Evolutionary conservation across 345 rosid species (phyloP).

Genomic region (Stellera chamaejasme): DNA sequence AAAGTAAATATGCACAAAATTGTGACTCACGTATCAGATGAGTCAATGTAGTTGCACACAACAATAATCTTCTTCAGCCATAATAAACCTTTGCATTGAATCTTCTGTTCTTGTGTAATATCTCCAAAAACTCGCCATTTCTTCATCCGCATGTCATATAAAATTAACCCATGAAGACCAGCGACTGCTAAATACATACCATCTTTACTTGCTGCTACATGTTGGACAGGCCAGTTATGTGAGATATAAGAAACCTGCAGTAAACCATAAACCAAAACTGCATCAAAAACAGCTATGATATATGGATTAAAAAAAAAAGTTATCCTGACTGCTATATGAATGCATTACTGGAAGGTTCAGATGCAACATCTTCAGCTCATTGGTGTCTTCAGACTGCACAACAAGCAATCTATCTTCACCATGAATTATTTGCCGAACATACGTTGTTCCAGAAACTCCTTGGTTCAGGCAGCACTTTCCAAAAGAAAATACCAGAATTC

Average conservation of each 20-base stretch:
- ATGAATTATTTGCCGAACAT: conserved; percentile 85
- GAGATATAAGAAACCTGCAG: conserved; percentile 78
- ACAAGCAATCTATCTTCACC: conserved; percentile 95
- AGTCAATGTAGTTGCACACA: conserved; percentile 77
- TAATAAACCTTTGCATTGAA: conserved; percentile 87
- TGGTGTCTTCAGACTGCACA: conserved; percentile 94
- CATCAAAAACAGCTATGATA: conserved; percentile 20
- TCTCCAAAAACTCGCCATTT: conserved; percentile 97
- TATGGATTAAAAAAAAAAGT: conserved; percentile 11
- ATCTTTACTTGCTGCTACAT: conserved; percentile 96
- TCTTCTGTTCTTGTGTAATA: conserved; percentile 89
- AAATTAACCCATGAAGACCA: conserved; percentile 86
- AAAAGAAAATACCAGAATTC: conserved; percentile 88
- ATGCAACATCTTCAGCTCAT: conserved; percentile 84
- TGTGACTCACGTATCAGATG: conserved; percentile 67
- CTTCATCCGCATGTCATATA: conserved; percentile 75
- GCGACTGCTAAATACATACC: conserved; percentile 94
- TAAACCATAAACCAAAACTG: conserved; percentile 19
- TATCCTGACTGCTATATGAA: conserved; percentile 11
- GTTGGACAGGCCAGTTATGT: conserved; percentile 99
- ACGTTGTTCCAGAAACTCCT: conserved; percentile 93
- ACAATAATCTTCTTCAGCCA: conserved; percentile 96
- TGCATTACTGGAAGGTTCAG: conserved; percentile 85
- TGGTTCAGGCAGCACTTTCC: conserved; percentile 92
- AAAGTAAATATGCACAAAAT: conserved; percentile 2